A percentile compares a stretch with the other conserved stretches of the same genome.
Evolutionary conservation across 192 early-diverging fungal species (phyloP).

Genomic region (Pilobolus umbonatus): DNA sequence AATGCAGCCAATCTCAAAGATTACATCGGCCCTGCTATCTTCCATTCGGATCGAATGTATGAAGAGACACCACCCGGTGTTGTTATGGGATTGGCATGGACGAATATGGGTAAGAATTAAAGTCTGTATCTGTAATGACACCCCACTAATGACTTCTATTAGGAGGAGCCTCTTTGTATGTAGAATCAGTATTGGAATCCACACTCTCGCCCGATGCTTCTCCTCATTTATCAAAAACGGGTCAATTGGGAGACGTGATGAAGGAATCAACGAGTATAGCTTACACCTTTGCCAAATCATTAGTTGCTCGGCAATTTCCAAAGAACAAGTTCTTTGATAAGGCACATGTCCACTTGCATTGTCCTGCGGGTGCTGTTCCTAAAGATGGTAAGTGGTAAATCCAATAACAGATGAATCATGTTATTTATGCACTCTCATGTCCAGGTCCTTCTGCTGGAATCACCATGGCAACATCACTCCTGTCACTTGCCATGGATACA

Average conservation of each 20-base stretch:
- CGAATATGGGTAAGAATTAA: slow-evolving; percentile 68
- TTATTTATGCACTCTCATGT: neutral
- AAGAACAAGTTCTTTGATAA: slow-evolving; percentile 88
- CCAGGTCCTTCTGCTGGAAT: slow-evolving; percentile 87
- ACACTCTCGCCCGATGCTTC: slow-evolving; percentile 45
- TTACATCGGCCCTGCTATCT: slow-evolving; percentile 85
- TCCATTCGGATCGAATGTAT: slow-evolving; percentile 83
- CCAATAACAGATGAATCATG: neutral
- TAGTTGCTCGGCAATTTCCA: slow-evolving; percentile 69
- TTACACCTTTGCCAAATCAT: slow-evolving; percentile 89
- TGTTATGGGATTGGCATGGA: slow-evolving; percentile 96
- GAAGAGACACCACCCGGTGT: slow-evolving; percentile 84
- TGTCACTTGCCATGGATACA: slow-evolving; percentile 80
- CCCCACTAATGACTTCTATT: neutral
- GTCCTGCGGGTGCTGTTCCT: slow-evolving; percentile 92
- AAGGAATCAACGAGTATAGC: slow-evolving; percentile 94
- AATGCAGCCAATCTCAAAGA: slow-evolving; percentile 74
- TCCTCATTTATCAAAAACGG: slow-evolving; percentile 73
- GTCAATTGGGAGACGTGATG: slow-evolving; percentile 97
- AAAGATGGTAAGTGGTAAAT: slow-evolving; percentile 74
- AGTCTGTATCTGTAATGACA: too few relatives aligned
- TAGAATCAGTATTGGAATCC: slow-evolving; percentile 88
- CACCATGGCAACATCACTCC: slow-evolving; percentile 91
- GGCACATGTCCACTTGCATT: slow-evolving; percentile 88
- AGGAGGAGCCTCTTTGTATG: slow-evolving; percentile 84